These are phyloP conservation scores for Lachnellula hyalina DNA, from an alignment of 2,329 filamentous ascomycete genomes.

Conservation along the genomic window DNA sequence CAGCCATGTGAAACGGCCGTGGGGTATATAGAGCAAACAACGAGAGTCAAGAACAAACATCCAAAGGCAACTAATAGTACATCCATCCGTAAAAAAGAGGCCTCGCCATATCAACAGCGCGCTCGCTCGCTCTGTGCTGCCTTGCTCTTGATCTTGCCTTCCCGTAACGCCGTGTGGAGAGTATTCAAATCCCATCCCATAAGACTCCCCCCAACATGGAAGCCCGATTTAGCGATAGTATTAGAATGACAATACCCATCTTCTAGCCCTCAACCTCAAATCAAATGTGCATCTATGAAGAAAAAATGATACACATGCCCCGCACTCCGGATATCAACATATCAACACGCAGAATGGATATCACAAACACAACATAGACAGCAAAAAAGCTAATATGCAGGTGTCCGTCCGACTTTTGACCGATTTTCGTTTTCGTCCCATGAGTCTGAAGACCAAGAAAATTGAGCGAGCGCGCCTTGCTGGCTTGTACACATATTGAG, in stretches of 20 bases:
- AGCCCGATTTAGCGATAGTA: constrained; percentile 14
- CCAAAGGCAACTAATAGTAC: constrained; percentile 18
- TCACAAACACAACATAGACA: constrained; percentile 6
- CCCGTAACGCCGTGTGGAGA: constrained; percentile 9
- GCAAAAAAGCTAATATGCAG: background rate
- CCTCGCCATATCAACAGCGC: constrained; percentile 1
- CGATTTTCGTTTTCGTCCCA: constrained; percentile 1
- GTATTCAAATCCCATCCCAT: constrained; percentile 3
- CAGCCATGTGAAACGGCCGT: constrained; percentile 12
- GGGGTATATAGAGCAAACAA: constrained; percentile 20
- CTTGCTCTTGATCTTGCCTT: background rate
- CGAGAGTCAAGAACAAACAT: constrained; percentile 13
- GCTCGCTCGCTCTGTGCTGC: background rate
- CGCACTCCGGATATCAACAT: constrained; percentile 17
- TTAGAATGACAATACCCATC: constrained; percentile 12
- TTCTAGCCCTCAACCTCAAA: constrained; percentile 2
- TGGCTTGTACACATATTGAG: background rate
- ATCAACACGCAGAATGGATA: constrained; percentile 20
- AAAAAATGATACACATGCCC: background rate
- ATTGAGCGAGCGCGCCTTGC: background rate
- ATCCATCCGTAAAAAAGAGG: background rate
- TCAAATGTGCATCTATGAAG: constrained; percentile 1
- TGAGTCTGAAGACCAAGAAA: constrained; percentile 3
- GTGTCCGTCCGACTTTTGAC: constrained; percentile 4
- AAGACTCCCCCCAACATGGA: background rate